A percentile compares a stretch with the other conserved stretches of the same genome.
These are phyloP conservation scores for Haberlea rhodopensis DNA, from an alignment of 257 asterid genomes.

Conservation along the genomic window DNA sequence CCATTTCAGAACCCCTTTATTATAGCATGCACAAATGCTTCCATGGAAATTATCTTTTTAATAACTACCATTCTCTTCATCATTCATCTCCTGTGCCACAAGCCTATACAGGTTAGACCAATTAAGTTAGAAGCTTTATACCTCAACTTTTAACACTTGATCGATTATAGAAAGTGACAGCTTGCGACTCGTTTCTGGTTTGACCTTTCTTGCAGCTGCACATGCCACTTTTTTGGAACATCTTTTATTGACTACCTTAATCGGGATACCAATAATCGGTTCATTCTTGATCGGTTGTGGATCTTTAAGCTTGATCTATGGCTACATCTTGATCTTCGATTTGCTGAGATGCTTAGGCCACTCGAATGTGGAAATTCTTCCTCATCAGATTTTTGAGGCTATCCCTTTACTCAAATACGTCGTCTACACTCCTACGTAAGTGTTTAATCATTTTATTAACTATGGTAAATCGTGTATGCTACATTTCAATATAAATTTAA, in stretches of 20 bases:
- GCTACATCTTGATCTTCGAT: slow-evolving; percentile 65
- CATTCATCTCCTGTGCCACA: slow-evolving; percentile 83
- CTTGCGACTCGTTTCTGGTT: background rate
- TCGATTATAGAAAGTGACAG: background rate
- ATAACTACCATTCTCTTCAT: slow-evolving; percentile 65
- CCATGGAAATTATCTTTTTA: slow-evolving; percentile 60
- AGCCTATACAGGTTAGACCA: slow-evolving; percentile 60
- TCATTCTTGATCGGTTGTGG: slow-evolving; percentile 58
- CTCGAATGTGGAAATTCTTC: slow-evolving; percentile 73
- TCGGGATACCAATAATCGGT: slow-evolving; percentile 69
- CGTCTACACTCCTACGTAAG: slow-evolving; percentile 84
- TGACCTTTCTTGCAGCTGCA: slow-evolving; percentile 59
- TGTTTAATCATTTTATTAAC: background rate
- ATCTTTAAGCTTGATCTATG: slow-evolving; percentile 61
- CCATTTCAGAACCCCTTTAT: slow-evolving; percentile 74
- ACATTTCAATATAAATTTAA: too few species aligned
- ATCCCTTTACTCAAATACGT: slow-evolving; percentile 62
- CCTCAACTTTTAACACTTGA: slow-evolving; percentile 1
- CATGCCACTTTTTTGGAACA: slow-evolving; percentile 75
- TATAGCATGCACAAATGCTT: slow-evolving; percentile 64
- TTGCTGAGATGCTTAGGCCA: slow-evolving; percentile 77
- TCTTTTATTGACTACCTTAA: slow-evolving; percentile 46
- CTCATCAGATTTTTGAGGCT: slow-evolving; percentile 60
- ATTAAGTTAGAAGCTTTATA: background rate
- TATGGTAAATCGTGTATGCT: too few species aligned